Evolutionary conservation across 2,329 filamentous ascomycete species (phyloP).

Genomic region (Calonectria crousiana): DNA sequence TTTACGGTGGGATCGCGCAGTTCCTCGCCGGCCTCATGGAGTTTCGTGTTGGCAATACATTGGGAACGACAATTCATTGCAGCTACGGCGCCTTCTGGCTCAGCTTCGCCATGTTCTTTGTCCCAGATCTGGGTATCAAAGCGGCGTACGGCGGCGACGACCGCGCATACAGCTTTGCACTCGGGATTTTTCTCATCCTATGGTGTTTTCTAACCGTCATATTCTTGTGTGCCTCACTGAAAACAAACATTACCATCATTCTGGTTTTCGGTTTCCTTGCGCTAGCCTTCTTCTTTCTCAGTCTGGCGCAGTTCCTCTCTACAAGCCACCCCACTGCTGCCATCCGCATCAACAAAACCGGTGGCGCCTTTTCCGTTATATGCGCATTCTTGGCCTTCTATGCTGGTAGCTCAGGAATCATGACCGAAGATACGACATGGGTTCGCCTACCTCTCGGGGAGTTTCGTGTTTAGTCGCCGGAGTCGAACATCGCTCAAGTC

Average conservation of each 20-base stretch:
- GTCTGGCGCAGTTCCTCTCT: slow-evolving; percentile 66
- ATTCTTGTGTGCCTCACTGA: slow-evolving; percentile 67
- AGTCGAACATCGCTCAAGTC: slow-evolving; percentile 39
- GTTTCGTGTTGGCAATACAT: slow-evolving; percentile 69
- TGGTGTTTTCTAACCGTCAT: slow-evolving; percentile 72
- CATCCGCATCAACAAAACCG: slow-evolving; percentile 57
- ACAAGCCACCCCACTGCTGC: slow-evolving; percentile 52
- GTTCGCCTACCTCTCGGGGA: slow-evolving; percentile 56
- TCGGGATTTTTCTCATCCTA: slow-evolving; percentile 69
- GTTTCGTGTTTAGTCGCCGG: slow-evolving; percentile 38
- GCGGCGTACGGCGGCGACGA: slow-evolving; percentile 54
- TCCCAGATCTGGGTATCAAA: slow-evolving; percentile 63
- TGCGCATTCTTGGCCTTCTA: slow-evolving; percentile 55
- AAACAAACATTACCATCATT: slow-evolving; percentile 70
- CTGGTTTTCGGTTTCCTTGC: slow-evolving; percentile 69
- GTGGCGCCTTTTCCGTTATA: slow-evolving; percentile 53
- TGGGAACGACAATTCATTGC: slow-evolving; percentile 71
- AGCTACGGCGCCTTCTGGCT: slow-evolving; percentile 75
- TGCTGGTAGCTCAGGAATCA: slow-evolving; percentile 54
- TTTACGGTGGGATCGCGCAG: slow-evolving; percentile 76
- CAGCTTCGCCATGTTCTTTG: slow-evolving; percentile 68
- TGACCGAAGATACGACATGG: slow-evolving; percentile 56
- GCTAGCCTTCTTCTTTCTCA: slow-evolving; percentile 70
- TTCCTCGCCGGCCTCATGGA: slow-evolving; percentile 73
- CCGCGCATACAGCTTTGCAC: slow-evolving; percentile 59